Conservation (phyloP, 768 basidiomycete genomes). For the Boletus coccyginus region DNA sequence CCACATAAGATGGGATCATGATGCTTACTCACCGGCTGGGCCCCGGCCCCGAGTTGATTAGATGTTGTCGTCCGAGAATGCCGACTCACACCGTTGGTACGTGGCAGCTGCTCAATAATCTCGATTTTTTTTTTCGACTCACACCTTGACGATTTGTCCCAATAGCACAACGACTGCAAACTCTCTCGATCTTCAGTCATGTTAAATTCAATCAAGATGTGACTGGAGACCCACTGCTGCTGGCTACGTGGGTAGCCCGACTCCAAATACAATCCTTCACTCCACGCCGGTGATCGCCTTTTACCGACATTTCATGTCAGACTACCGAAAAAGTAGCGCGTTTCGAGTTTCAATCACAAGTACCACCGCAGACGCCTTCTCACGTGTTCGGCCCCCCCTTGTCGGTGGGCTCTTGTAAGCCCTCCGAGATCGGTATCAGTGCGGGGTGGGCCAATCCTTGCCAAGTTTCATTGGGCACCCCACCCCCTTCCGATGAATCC, state of each 20-base stretch:
- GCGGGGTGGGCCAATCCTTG: neutral
- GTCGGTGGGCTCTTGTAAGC: neutral
- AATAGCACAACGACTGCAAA: neutral
- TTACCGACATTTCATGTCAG: neutral
- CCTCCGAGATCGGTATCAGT: neutral
- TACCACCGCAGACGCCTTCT: neutral
- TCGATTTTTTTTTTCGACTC: neutral
- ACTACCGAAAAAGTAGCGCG: neutral
- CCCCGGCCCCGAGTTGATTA: neutral
- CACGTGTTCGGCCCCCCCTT: neutral
- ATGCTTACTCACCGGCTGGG: conserved; percentile 6
- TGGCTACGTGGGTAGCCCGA: no score
- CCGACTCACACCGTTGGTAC: neutral
- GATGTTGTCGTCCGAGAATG: neutral
- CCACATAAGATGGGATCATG: neutral
- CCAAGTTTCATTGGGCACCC: neutral
- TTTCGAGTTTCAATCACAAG: neutral
- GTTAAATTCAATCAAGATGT: neutral
- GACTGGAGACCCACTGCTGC: no score
- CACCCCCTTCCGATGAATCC: conserved; percentile 1
- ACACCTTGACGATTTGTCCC: neutral
- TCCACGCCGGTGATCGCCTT: neutral
- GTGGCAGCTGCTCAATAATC: neutral
- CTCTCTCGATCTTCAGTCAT: neutral
- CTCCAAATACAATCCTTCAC: neutral